Evolutionary conservation across 495 filamentous ascomycete genomes (phyloP), one percentile per base, ranked within the genome.

Genomic region (Neurospora sp.): DNA sequence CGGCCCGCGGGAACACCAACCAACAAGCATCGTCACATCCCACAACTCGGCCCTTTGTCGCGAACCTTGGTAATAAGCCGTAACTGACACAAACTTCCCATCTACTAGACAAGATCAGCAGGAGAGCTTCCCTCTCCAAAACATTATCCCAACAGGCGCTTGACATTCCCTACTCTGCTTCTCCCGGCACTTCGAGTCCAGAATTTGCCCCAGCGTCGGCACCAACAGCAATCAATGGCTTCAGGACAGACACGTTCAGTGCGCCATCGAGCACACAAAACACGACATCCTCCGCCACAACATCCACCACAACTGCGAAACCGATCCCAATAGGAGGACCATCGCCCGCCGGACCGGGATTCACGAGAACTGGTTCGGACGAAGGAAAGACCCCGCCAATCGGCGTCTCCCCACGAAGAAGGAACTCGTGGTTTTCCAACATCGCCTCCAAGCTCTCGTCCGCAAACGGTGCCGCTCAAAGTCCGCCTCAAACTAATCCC

Each of bases 381-480:
- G 84, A 87, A 59, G 83, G 81, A 76, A 74, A 72, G 37, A 39
- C 72, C 10, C 31, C 68, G 1, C 37, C 74, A 40, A 73, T 74
- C 45, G 69, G 80, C 53, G 74, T 81, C 7, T 74, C 84, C 3
- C 78, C 82, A 1, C 83, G 86, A 70, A 85, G 94, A 71, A 85
- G 91, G 72, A 91, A 88, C 48, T 97, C 94, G 27, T 99, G 95
- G 95, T 92, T 99, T 72, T 93, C 92, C 40, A 96, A 88, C 74
- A 86, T 98, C 70, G 97, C 93, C 74, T 96, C 93, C 72, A 98
- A 96, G 78, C 97, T 99, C 82, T 94, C 93, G 12, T 91, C 88
- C 16, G n/a, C 86, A 86, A 35, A 78, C 76, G 69, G 85, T 80
- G 39, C 82, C 84, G 42, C 82, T 82, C 70, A 79, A 68, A 82